Base-by-base conservation (phyloP, 768 basidiomycete species). In the Calocybe gangraenosa region DNA sequence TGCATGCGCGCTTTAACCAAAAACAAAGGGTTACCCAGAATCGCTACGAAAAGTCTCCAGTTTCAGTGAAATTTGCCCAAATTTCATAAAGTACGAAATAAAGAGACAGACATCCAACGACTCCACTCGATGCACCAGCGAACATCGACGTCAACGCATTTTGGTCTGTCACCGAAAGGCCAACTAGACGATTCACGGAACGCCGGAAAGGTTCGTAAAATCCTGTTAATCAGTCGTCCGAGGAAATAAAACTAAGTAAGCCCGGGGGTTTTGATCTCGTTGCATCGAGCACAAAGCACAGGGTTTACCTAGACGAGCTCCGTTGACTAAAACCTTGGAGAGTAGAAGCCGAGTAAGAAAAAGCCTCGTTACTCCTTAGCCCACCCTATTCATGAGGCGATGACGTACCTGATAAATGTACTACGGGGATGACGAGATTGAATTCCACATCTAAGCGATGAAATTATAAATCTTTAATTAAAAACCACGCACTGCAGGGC, bases 1-100 rank as follows among this genome's bases (percentile, higher is more conserved):
- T 99, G 96, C 87, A 99, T 97, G 34, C 96, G 81, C 3, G 96
- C 96, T 68, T 99, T 99, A 60, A 99, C 81, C 46, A 99, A 71
- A 67, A 95, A 99, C 9, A 96, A 67, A 0, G 93, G 93, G 62
- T 91, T 95, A 31, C 92, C 93, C 35, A 93, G 65, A 41, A 75
- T 73, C 0, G 87, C 87, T 87, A 28, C 25, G 40, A 17, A 25
- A 19, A 19, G 18, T 55, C n/a, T n/a, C n/a, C n/a, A n/a, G n/a
- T n/a, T n/a, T n/a, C n/a, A n/a, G n/a, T n/a, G n/a, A 13, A 39
- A n/a, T 32, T 19, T 28, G 17, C 44, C 17, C 45, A 42, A 9
- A 9, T 28, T 17, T 19, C 37, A 7, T 31, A 8, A 22, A 21
- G 7, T 6, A 13, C 10, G 25, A 7, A 18, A 34, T 28, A 9